Evolutionary conservation across 1,284 basidiomycete species (phyloP).

Genomic region (Polyporus tsugae): DNA sequence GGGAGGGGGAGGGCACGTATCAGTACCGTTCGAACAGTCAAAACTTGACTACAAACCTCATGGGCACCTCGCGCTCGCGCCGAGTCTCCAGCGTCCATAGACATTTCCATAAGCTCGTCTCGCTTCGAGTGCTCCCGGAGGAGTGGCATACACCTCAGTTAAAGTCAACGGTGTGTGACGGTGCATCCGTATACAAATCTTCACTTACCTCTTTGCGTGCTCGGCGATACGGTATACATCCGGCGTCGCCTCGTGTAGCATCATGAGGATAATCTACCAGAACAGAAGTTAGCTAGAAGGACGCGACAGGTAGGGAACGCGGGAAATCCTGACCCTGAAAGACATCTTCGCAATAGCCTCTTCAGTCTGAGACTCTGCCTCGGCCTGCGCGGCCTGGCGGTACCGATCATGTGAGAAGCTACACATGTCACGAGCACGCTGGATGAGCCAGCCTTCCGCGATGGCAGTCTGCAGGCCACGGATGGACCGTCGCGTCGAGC

Average conservation of each 20-base stretch:
- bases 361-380: constrained; percentile 57
- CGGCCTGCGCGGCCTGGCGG: constrained; percentile 70
- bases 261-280: constrained; percentile 73
- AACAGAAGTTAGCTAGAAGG: constrained; percentile 5
- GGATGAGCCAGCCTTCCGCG: constrained; percentile 74
- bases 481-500: constrained; percentile 62
- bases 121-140: constrained; percentile 66
- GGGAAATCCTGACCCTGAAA: constrained; percentile 53
- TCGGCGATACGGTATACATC: constrained; percentile 75
- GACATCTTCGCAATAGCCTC: constrained; percentile 73
- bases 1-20: not conserved
- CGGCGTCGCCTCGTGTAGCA: constrained; percentile 64
- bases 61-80: constrained; percentile 75
- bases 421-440: constrained; percentile 76
- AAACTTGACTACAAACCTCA: constrained; percentile 53
- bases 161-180: not conserved
- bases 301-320: not conserved
- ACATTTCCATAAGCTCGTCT: constrained; percentile 64
- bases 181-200: constrained; percentile 1
- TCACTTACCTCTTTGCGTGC: constrained; percentile 63
- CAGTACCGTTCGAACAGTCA: not conserved
- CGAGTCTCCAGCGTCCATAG: constrained; percentile 73
- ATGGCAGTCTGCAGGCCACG: constrained; percentile 71
- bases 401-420: constrained; percentile 77
- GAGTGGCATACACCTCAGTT: constrained; percentile 62